Conservation (phyloP, 345 rosid genomes). For the Syzygium grande region DNA sequence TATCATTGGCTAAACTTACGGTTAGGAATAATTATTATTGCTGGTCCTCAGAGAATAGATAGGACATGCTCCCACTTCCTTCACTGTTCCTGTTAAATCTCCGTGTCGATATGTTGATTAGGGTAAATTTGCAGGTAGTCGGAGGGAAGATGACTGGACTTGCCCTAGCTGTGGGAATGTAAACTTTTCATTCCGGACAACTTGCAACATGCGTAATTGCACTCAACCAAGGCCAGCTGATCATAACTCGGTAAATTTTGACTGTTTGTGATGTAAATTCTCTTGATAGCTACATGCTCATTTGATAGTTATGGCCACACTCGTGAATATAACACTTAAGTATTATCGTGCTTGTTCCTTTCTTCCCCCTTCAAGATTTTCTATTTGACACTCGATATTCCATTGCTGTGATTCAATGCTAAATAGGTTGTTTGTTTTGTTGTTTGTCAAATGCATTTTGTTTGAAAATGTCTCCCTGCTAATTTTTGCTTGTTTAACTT, state of each 20-base stretch:
- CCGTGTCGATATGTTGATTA: not conserved
- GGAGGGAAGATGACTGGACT: constrained; percentile 96
- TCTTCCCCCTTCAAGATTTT: not conserved
- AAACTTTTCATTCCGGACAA: constrained; percentile 87
- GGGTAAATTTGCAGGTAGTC: constrained; percentile 43
- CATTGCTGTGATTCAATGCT: not conserved
- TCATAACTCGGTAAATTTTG: constrained; percentile 70
- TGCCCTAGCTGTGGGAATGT: constrained; percentile 94
- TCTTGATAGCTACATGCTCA: not conserved
- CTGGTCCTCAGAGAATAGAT: not conserved
- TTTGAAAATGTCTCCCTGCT: not conserved
- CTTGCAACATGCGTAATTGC: constrained; percentile 98
- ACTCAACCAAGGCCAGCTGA: constrained; percentile 98
- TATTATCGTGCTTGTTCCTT: not conserved
- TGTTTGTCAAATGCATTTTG: not conserved
- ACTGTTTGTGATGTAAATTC: constrained; percentile 10
- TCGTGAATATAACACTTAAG: not conserved
- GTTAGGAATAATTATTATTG: not conserved
- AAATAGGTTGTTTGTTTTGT: not conserved
- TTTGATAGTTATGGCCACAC: not conserved
- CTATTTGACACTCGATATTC: not conserved
- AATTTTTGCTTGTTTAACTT: not conserved
- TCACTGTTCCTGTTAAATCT: not conserved
- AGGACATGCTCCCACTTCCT: not conserved
- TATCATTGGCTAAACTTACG: not conserved